Evolutionary conservation across 208 protist species (phyloP).

Genomic region (Trypanosoma vivax): DNA sequence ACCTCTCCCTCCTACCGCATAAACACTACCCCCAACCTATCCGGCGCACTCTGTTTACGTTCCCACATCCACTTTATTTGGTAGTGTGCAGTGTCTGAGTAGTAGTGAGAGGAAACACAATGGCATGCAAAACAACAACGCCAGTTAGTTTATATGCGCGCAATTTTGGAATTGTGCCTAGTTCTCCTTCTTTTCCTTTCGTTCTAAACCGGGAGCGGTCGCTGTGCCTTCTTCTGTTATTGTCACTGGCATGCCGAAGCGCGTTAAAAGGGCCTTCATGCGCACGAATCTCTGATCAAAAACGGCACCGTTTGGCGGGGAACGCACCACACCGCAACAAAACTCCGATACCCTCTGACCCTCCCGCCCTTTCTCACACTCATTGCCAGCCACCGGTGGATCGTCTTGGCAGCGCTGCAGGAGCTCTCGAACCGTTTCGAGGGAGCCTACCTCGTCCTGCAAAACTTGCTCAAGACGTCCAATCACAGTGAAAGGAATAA

Average conservation of each 20-base stretch:
- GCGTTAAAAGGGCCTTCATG: slow-evolving; percentile 5
- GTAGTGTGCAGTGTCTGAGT: no score
- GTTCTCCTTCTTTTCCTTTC: background rate
- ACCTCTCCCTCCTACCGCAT: no score
- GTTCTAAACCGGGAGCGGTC: background rate
- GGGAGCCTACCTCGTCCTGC: background rate
- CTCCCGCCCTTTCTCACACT: no score
- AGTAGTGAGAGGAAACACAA: no score
- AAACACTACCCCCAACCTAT: no score
- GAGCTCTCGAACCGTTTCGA: background rate
- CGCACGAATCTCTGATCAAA: slow-evolving; percentile 19
- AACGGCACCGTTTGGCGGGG: background rate
- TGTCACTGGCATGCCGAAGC: background rate
- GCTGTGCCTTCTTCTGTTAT: background rate
- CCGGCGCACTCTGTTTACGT: no score
- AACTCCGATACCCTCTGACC: no score
- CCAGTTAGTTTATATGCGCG: no score
- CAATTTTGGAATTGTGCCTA: no score
- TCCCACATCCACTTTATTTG: no score
- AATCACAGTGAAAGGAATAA: slow-evolving; percentile 2
- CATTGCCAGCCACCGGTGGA: no score
- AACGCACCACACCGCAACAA: slow-evolving; percentile 11
- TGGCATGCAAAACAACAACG: no score
- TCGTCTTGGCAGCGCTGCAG: background rate
- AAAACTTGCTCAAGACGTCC: slow-evolving; percentile 1